Conservation (phyloP, 2,329 filamentous ascomycete species). For the Cladosporium colombiae region DNA sequence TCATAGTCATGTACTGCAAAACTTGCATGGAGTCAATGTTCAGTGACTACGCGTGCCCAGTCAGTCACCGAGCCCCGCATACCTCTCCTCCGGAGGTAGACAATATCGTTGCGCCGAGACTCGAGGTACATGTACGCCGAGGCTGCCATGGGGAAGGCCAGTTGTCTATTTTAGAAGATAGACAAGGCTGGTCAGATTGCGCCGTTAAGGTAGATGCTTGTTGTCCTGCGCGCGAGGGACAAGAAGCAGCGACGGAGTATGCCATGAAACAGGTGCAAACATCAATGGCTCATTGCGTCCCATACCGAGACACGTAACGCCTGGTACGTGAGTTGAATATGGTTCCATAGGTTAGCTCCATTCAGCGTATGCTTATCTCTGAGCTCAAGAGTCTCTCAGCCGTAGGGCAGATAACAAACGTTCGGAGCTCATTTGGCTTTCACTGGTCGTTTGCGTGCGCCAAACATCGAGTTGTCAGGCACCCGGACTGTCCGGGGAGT, state of each 20-base stretch:
- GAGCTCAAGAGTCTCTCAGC: not conserved
- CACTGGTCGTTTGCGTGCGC: not conserved
- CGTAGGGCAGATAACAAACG: not conserved
- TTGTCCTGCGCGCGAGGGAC: not conserved
- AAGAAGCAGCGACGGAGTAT: not conserved
- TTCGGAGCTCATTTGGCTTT: not conserved
- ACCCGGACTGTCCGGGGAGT: not conserved
- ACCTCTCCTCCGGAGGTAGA: not conserved
- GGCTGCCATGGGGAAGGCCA: not conserved
- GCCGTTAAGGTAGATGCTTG: not conserved
- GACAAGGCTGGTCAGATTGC: not conserved
- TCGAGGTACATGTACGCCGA: slow-evolving; percentile 7
- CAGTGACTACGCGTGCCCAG: not conserved
- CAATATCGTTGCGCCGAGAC: slow-evolving; percentile 2
- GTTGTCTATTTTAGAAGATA: not conserved
- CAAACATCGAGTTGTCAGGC: not conserved
- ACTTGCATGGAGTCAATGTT: not conserved
- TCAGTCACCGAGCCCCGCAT: not conserved
- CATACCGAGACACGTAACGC: slow-evolving; percentile 12
- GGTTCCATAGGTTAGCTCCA: not conserved
- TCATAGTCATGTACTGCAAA: not conserved
- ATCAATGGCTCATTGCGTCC: not conserved
- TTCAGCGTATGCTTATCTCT: not conserved
- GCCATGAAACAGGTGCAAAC: slow-evolving; percentile 1
- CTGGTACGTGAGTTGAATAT: not conserved